Evolutionary conservation across 2,329 filamentous ascomycete genomes (phyloP).

Genomic region (Ophiocordyceps camponoti-rufipedis): DNA sequence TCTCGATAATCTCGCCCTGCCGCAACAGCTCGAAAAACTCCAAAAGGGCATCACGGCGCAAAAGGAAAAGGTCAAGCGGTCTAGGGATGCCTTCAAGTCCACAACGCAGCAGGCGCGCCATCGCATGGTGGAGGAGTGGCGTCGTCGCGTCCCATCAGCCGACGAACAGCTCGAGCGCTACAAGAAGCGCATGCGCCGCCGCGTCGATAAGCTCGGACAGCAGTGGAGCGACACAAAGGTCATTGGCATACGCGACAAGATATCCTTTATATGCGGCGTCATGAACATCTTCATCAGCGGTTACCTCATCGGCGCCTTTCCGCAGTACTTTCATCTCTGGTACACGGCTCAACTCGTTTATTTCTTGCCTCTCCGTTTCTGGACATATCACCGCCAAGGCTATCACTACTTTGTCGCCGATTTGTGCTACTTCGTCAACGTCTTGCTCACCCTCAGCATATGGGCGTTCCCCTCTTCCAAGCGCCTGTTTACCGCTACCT

Average conservation of each 20-base stretch:
- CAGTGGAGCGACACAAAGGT: slow-evolving; percentile 81
- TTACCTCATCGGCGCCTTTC: slow-evolving; percentile 74
- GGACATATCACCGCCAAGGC: slow-evolving; percentile 76
- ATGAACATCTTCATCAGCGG: slow-evolving; percentile 96
- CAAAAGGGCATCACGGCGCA: slow-evolving; percentile 69
- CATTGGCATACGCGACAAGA: slow-evolving; percentile 80
- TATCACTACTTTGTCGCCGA: slow-evolving; percentile 97
- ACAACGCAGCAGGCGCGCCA: slow-evolving; percentile 65
- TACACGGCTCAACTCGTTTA: slow-evolving; percentile 76
- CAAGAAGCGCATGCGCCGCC: slow-evolving; percentile 66
- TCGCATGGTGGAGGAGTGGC: slow-evolving; percentile 84
- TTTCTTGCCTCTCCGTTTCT: slow-evolving; percentile 92
- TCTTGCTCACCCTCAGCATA: slow-evolving; percentile 62
- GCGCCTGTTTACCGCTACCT: slow-evolving; percentile 78
- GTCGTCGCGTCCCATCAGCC: slow-evolving; percentile 64
- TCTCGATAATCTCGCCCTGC: slow-evolving; percentile 80
- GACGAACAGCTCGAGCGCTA: slow-evolving; percentile 91
- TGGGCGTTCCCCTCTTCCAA: slow-evolving; percentile 88
- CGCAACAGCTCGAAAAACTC: slow-evolving; percentile 78
- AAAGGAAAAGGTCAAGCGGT: slow-evolving; percentile 67
- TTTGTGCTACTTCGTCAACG: slow-evolving; percentile 95
- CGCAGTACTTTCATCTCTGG: slow-evolving; percentile 81
- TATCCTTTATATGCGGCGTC: slow-evolving; percentile 89
- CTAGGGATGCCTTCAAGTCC: slow-evolving; percentile 62
- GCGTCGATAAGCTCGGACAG: slow-evolving; percentile 70